Evolutionary conservation across 2,329 filamentous ascomycete species (phyloP).

Genomic region (Colletotrichum karsti): DNA sequence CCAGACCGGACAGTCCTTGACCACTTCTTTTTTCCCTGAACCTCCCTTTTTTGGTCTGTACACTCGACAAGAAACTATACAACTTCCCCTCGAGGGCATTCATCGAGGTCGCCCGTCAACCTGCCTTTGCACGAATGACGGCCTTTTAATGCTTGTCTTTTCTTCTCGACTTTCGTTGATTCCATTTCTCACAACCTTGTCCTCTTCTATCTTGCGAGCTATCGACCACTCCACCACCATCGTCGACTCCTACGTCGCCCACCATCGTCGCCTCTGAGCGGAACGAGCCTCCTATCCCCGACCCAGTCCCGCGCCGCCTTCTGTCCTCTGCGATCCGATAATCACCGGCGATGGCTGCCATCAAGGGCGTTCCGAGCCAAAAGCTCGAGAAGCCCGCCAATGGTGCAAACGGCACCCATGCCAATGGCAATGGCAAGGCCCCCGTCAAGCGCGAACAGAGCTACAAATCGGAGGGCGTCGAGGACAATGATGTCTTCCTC

Average conservation of each 20-base stretch:
- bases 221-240: not conserved
- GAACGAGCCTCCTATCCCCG: not conserved
- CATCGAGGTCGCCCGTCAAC: slow-evolving; percentile 8
- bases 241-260: not conserved
- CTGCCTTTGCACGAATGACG: slow-evolving; percentile 32
- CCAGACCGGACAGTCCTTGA: slow-evolving; percentile 10
- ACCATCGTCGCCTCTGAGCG: not conserved
- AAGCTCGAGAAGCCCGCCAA: slow-evolving; percentile 37
- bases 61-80: not conserved
- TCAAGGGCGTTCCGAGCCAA: slow-evolving; percentile 21
- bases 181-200: not conserved
- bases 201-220: not conserved
- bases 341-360: slow-evolving; percentile 13
- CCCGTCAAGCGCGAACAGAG: slow-evolving; percentile 50
- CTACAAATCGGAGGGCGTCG: slow-evolving; percentile 81
- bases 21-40: slow-evolving; percentile 5
- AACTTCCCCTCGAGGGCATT: slow-evolving; percentile 32
- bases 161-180: slow-evolving; percentile 52
- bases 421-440: slow-evolving; percentile 31
- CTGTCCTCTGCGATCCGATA: not conserved
- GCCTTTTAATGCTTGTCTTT: slow-evolving; percentile 50
- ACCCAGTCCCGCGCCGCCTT: not conserved
- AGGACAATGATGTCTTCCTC: slow-evolving; percentile 91
- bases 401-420: not conserved
- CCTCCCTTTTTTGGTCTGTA: slow-evolving; percentile 11